These are phyloP conservation scores for Lunasporangiospora selenospora DNA, from an alignment of 192 early-diverging fungal species.

Conservation along the genomic window DNA sequence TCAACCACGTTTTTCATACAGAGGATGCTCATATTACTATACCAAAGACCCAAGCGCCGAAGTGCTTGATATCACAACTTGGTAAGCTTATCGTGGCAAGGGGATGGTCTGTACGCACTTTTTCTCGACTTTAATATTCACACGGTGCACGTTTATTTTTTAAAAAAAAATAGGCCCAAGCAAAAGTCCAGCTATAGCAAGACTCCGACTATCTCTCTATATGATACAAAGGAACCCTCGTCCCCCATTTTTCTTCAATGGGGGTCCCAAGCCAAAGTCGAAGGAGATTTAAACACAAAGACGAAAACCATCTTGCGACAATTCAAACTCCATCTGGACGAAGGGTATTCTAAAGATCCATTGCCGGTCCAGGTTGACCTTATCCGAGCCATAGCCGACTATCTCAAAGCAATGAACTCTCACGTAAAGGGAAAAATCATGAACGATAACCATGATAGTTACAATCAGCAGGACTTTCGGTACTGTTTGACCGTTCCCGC, in stretches of 20 bases:
- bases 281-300: conserved; percentile 6
- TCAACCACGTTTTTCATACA: too few relatives aligned
- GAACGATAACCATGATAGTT: conserved; percentile 24
- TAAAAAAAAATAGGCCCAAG: conserved; percentile 14
- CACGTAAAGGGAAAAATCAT: conserved; percentile 26
- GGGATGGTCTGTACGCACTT: too few relatives aligned
- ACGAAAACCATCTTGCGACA: conserved; percentile 13
- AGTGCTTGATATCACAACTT: too few relatives aligned
- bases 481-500: too few relatives aligned
- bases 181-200: conserved; percentile 38
- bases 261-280: too few relatives aligned
- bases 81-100: too few relatives aligned
- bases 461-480: conserved; percentile 31
- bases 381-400: conserved; percentile 28
- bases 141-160: too few relatives aligned
- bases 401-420: conserved; percentile 23
- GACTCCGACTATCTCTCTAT: conserved; percentile 40
- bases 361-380: conserved; percentile 30
- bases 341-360: conserved; percentile 4
- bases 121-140: too few relatives aligned
- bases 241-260: too few relatives aligned
- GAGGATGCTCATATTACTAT: too few relatives aligned
- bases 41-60: too few relatives aligned
- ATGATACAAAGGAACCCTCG: conserved; percentile 11
- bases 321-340: conserved; percentile 39